A percentile compares a stretch with the other conserved stretches of the same genome.
Conservation (phyloP, 2,329 filamentous ascomycete species). For the Colletotrichum limetticola region DNA sequence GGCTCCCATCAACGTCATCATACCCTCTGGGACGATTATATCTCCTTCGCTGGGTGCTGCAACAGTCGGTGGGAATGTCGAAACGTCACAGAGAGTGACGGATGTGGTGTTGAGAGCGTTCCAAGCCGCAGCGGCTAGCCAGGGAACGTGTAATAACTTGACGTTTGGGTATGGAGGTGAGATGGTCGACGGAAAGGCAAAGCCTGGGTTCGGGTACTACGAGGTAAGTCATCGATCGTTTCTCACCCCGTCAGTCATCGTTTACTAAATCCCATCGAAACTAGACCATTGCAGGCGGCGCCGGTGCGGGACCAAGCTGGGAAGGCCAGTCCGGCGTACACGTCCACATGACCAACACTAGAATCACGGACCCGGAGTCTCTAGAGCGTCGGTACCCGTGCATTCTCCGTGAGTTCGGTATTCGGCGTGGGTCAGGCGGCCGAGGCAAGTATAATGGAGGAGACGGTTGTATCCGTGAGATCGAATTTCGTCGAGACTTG, state of each 20-base stretch:
- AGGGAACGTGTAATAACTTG: slow-evolving; percentile 18
- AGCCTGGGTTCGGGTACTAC: slow-evolving; percentile 47
- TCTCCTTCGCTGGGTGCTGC: slow-evolving; percentile 80
- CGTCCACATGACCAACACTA: slow-evolving; percentile 50
- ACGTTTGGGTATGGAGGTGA: slow-evolving; percentile 54
- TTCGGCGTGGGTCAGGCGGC: slow-evolving; percentile 37
- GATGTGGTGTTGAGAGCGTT: slow-evolving; percentile 87
- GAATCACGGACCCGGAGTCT: slow-evolving; percentile 50
- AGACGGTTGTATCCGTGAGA: neutral
- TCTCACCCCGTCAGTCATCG: neutral
- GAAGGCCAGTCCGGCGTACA: slow-evolving; percentile 44
- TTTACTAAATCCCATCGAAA: neutral
- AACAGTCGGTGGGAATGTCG: slow-evolving; percentile 70
- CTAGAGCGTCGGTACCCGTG: slow-evolving; percentile 48
- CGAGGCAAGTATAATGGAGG: neutral
- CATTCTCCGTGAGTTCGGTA: slow-evolving; percentile 44
- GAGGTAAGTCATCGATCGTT: slow-evolving; percentile 34
- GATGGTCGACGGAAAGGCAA: slow-evolving; percentile 74
- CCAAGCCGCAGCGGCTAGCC: slow-evolving; percentile 74
- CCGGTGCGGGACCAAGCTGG: slow-evolving; percentile 44
- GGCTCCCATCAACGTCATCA: slow-evolving; percentile 77
- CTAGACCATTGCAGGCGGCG: slow-evolving; percentile 45
- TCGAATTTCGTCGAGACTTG: neutral
- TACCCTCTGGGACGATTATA: slow-evolving; percentile 63
- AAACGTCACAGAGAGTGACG: slow-evolving; percentile 84